Evolutionary conservation across 495 filamentous ascomycete species (phyloP).

Genomic region (Pseudotulostoma volvatum): DNA sequence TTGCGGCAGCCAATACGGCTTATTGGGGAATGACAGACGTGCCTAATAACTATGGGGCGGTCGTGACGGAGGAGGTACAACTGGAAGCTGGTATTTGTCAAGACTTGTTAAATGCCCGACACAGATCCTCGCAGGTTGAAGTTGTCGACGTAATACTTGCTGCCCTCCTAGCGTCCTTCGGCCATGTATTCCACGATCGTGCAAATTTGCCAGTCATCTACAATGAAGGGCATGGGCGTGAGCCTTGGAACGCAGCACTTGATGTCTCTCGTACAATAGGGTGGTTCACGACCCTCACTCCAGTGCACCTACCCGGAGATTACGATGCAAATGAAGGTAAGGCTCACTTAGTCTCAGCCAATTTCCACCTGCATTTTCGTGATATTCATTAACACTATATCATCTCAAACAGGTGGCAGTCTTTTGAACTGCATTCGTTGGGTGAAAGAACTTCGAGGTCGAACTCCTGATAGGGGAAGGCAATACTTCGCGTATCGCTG

Average conservation of each 20-base stretch:
- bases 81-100: conserved; percentile 16
- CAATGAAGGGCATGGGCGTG: conserved; percentile 32
- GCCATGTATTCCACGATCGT: conserved; percentile 22
- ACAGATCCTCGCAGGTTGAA: conserved; percentile 18
- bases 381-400: conserved; percentile 7
- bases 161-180: conserved; percentile 23
- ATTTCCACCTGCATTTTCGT: too few relatives aligned
- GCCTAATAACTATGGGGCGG: conserved; percentile 20
- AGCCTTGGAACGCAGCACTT: conserved; percentile 17
- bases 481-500: conserved; percentile 34
- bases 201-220: conserved; percentile 27
- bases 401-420: too few relatives aligned
- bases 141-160: conserved; percentile 25
- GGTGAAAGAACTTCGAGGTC: conserved; percentile 31
- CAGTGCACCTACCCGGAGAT: conserved; percentile 10
- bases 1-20: conserved; percentile 10
- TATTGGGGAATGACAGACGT: conserved; percentile 28
- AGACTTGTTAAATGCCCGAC: conserved; percentile 11
- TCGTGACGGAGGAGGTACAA: conserved; percentile 10
- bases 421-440: conserved; percentile 2
- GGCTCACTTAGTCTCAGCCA: too few relatives aligned
- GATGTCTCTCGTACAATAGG: conserved; percentile 33
- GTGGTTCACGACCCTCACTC: conserved; percentile 35
- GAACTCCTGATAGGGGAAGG: conserved; percentile 31
- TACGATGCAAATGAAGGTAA: conserved; percentile 2